phyloP scores from a whole-genome alignment of 805 yeast genomes.

The Candida rishiriensis region DNA sequence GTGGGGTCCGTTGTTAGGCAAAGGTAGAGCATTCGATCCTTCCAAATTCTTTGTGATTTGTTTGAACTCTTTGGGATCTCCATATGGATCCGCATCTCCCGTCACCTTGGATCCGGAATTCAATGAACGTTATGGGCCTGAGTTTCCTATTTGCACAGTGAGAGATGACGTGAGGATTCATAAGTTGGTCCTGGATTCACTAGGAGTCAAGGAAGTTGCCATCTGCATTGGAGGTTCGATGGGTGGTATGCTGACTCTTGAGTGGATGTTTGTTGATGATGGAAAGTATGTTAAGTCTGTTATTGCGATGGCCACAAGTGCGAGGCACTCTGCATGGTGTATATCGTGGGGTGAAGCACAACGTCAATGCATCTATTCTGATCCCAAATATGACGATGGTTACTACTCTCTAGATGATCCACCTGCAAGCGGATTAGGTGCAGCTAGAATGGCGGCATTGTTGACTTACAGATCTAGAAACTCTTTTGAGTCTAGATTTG shows the following conservation, averaged over 20 bases:
- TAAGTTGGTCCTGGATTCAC: conserved; percentile 65
- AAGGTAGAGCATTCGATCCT: conserved; percentile 86
- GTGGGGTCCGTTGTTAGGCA: conserved; percentile 97
- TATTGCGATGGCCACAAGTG: conserved; percentile 88
- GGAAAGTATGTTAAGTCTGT: conserved; percentile 64
- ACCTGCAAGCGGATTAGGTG: conserved; percentile 83
- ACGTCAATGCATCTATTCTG: conserved; percentile 91
- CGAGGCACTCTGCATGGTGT: conserved; percentile 97
- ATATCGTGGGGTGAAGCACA: conserved; percentile 99
- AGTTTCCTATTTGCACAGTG: conserved; percentile 90
- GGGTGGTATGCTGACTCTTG: conserved; percentile 97
- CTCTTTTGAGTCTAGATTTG: conserved; percentile 86
- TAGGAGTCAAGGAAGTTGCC: conserved; percentile 78
- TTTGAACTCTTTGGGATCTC: conserved; percentile 90
- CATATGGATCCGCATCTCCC: conserved; percentile 95
- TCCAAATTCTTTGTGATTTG: conserved; percentile 81
- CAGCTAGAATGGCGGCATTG: conserved; percentile 96
- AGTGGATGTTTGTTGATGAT: conserved; percentile 64
- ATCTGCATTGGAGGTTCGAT: conserved; percentile 93
- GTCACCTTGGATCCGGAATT: conserved; percentile 75
- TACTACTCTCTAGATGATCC: conserved; percentile 75
- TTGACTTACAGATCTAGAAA: conserved; percentile 89
- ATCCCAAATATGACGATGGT: conserved; percentile 90
- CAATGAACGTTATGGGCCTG: conserved; percentile 82
- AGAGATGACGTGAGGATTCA: conserved; percentile 88